A percentile compares a stretch with the other conserved stretches of the same genome.
Conservation (phyloP, 164 flowering plant species). For the Malania oleifera region DNA sequence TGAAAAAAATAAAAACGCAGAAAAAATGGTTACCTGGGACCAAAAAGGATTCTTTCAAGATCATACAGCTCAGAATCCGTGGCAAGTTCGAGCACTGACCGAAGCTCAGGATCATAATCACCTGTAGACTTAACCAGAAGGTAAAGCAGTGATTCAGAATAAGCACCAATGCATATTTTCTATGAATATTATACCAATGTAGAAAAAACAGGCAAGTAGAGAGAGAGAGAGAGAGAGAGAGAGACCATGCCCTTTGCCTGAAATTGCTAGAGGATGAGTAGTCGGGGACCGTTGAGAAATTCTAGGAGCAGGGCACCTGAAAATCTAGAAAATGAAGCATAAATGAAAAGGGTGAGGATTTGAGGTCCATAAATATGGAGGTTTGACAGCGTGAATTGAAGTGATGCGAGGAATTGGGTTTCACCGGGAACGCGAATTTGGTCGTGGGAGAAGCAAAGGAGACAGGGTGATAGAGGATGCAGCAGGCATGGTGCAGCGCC, state of each 20-base stretch:
- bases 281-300: slow-evolving; percentile 7
- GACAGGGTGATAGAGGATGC: too few species aligned
- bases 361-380: background rate
- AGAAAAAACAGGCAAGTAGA: background rate
- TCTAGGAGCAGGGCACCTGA: slow-evolving; percentile 9
- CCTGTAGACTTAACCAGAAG: slow-evolving; percentile 24
- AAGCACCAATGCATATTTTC: too few species aligned
- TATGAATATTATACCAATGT: background rate
- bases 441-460: slow-evolving; percentile 4
- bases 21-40: slow-evolving; percentile 51
- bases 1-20: background rate
- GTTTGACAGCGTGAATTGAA: background rate
- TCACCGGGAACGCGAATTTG: slow-evolving; percentile 7
- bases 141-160: background rate
- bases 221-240: slow-evolving; percentile 9
- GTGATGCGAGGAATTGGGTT: slow-evolving; percentile 1
- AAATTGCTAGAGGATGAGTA: slow-evolving; percentile 18
- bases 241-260: slow-evolving; percentile 24
- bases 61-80: slow-evolving; percentile 78
- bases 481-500: too few species aligned
- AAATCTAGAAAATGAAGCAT: slow-evolving; percentile 12
- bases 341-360: background rate
- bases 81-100: slow-evolving; percentile 77
- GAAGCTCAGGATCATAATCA: slow-evolving; percentile 68
- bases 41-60: slow-evolving; percentile 71